These are phyloP conservation scores for Penicillium mononematosum DNA, from an alignment of 495 filamentous ascomycete genomes.

Conservation along the genomic window DNA sequence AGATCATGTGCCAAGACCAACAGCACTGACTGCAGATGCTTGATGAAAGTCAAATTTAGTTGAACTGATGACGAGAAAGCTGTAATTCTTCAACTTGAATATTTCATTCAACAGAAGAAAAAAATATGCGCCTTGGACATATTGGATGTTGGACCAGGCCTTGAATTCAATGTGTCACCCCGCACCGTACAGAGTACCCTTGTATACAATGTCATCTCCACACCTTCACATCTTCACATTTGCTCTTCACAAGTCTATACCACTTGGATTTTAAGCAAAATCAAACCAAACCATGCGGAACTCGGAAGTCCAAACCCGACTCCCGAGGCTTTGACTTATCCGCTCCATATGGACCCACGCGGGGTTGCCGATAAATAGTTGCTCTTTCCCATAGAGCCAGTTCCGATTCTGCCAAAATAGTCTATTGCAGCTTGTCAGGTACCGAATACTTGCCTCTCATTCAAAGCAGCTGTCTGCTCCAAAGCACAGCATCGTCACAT, in stretches of 20 bases:
- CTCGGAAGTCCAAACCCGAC: conserved; percentile 12
- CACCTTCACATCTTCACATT: not conserved
- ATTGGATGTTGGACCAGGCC: not conserved
- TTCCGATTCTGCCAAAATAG: not conserved
- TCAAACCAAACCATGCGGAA: not conserved
- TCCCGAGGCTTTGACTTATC: conserved; percentile 18
- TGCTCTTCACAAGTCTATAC: too few relatives aligned
- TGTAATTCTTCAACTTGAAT: not conserved
- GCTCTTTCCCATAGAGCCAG: not conserved
- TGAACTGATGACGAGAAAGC: not conserved
- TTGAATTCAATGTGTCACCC: not conserved
- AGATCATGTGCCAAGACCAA: conserved; percentile 32
- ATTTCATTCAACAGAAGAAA: not conserved
- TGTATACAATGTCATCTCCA: not conserved
- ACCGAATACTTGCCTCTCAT: not conserved
- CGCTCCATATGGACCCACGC: conserved; percentile 19
- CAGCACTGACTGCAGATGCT: conserved; percentile 3
- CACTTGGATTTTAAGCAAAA: not conserved
- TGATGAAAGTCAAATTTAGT: not conserved
- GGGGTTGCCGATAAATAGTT: conserved; percentile 18
- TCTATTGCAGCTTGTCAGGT: not conserved
- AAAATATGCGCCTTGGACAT: not conserved
- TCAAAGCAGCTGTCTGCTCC: not conserved
- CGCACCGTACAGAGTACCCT: not conserved
- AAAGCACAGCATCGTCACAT: not conserved